Evolutionary conservation across 495 filamentous ascomycete genomes (phyloP).

Genomic region (Talaromyces trachyspermus): DNA sequence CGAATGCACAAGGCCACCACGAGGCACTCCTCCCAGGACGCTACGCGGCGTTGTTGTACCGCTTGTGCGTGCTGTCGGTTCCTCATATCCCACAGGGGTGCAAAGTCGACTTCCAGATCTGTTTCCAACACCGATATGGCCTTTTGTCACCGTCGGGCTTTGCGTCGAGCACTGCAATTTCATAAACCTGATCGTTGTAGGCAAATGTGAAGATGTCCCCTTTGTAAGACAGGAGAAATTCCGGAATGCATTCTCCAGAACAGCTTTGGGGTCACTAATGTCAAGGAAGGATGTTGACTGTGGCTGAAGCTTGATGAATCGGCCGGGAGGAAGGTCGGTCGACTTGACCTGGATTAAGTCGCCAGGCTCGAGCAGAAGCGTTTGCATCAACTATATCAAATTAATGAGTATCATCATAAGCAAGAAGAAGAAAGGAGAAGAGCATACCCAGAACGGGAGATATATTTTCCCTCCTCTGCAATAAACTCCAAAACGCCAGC

Average conservation of each 20-base stretch:
- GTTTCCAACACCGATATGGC: conserved; percentile 91
- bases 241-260: conserved; percentile 90
- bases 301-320: conserved; percentile 91
- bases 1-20: conserved; percentile 65
- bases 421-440: neutral
- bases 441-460: conserved; percentile 83
- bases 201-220: conserved; percentile 90
- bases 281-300: conserved; percentile 88
- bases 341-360: conserved; percentile 93
- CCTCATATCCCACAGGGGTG: conserved; percentile 90
- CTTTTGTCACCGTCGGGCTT: conserved; percentile 73
- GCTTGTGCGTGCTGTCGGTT: conserved; percentile 55
- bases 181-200: conserved; percentile 90
- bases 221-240: conserved; percentile 90
- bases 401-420: conserved; percentile 9
- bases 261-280: conserved; percentile 95
- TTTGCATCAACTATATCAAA: conserved; percentile 76
- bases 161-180: conserved; percentile 86
- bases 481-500: conserved; percentile 96
- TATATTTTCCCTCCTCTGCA: conserved; percentile 96
- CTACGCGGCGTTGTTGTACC: conserved; percentile 64
- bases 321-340: conserved; percentile 80
- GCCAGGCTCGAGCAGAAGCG: conserved; percentile 76
- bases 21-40: conserved; percentile 44
- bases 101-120: conserved; percentile 92